Base-by-base conservation (phyloP, 495 filamentous ascomycete genomes). In the Neurospora sp. region DNA sequence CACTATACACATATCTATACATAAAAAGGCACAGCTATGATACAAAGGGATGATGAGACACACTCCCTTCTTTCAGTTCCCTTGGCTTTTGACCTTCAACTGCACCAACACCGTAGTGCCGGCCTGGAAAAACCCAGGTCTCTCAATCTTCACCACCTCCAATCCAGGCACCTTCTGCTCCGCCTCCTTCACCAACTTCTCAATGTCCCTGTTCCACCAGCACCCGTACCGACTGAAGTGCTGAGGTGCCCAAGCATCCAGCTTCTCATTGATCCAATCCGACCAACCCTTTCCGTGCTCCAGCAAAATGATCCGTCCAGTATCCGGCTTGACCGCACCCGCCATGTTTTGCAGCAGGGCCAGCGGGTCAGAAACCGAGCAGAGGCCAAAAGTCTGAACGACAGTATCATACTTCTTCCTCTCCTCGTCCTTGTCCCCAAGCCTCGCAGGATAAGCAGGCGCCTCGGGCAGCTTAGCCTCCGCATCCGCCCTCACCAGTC, bases 201-300 rank as follows among this genome's bases (percentile, higher is more conserved):
- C 92, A 71, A 99, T 91, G 85, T 99, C 96, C 70, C 93, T 85
- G 82, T 99, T 99, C 90, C 92, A 97, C 94, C 94, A 98, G 83
- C 96, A 99, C 10, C 96, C 96, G 86, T 94, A 93, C 69, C 88
- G 86, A 73, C 89, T 86, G 59, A 94, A 94, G 86, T 98, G 96
- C 40, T 83, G 84, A 22, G 88, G 84, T 4, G 96, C 96, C 74
- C 89, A 82, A 73, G 88, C 87, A 82, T 99, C 96, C 77, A 99
- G 80, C 16, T 92, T 77, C 3, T 81, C 80, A 84, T 99, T 97
- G 70, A 98, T 74, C 89, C 92, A 93, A 44, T 85, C 85, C 75
- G 89, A 95, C 75, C 89, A 81, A 48, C 92, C 92, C 70, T 91
- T 87, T 10, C 96, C 96, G 84, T 99, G 96, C 85, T 99, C 96